Percentiles rank a stretch among this genome's conserved stretches.
Conservation (phyloP, 208 protist species). For the Willaertia magna region DNA sequence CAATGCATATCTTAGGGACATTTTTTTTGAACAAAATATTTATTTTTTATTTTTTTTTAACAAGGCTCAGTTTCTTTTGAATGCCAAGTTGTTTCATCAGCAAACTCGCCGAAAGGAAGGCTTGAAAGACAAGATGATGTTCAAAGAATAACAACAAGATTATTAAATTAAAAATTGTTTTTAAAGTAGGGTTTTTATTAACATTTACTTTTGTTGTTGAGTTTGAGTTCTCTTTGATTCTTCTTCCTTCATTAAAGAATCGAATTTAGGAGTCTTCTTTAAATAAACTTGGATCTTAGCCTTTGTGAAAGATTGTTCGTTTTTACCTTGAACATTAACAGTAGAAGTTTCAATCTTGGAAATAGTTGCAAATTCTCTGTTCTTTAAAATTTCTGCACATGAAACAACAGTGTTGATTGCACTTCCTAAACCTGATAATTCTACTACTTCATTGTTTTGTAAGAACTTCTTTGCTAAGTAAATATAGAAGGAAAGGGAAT, state of each 20-base stretch:
- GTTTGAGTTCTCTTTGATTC: background rate
- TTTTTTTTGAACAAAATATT: background rate
- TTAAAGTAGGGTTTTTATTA: no score
- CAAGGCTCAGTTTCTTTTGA: background rate
- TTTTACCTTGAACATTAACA: background rate
- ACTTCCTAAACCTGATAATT: background rate
- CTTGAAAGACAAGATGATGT: no score
- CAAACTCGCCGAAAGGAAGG: no score
- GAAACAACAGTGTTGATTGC: conserved; percentile 10
- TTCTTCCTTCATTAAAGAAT: background rate
- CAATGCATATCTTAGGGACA: background rate
- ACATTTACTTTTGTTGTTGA: background rate
- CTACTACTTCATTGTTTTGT: background rate
- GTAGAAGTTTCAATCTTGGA: conserved; percentile 5
- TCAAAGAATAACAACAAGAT: no score
- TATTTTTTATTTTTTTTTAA: background rate
- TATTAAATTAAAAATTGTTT: no score
- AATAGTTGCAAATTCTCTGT: background rate
- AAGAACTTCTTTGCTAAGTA: conserved; percentile 3
- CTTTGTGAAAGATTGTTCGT: background rate
- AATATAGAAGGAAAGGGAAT: background rate
- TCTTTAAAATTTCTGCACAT: background rate
- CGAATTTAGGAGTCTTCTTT: background rate
- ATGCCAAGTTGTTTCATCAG: no score
- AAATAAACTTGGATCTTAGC: conserved; percentile 10